Percentiles rank a stretch among this genome's conserved stretches.
These are phyloP conservation scores for Byssochlamys sp. DNA, from an alignment of 2,329 filamentous ascomycete genomes.

Conservation along the genomic window DNA sequence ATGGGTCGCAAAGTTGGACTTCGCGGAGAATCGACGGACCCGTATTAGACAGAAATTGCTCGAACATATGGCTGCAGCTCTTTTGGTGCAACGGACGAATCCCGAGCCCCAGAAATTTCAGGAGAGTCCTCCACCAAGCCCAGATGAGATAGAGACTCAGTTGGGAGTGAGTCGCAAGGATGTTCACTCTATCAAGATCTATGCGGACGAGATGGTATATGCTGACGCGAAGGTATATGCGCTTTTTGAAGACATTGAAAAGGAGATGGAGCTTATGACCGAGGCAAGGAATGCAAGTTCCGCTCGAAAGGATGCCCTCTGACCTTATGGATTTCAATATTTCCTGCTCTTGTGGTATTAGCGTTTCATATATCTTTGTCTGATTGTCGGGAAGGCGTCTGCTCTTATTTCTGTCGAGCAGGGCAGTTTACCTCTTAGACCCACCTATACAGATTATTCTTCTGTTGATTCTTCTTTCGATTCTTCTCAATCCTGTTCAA, in stretches of 20 bases:
- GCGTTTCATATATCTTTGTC: background rate
- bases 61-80: constrained; percentile 67
- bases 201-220: constrained; percentile 51
- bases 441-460: background rate
- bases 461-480: background rate
- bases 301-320: background rate
- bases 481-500: background rate
- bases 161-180: constrained; percentile 27
- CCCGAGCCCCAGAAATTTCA: constrained; percentile 5
- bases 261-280: constrained; percentile 43
- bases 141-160: constrained; percentile 37
- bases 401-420: background rate
- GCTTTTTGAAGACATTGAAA: constrained; percentile 58
- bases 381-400: background rate
- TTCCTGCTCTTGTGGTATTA: background rate
- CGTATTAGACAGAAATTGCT: constrained; percentile 69
- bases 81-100: constrained; percentile 38
- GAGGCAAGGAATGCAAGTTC: constrained; percentile 11
- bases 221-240: constrained; percentile 59
- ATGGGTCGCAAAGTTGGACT: constrained; percentile 70
- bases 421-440: background rate
- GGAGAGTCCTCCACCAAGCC: constrained; percentile 47
- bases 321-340: background rate
- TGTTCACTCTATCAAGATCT: constrained; percentile 58
- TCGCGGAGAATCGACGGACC: constrained; percentile 66